Evolutionary conservation across 495 filamentous ascomycete species (phyloP).

Genomic region (Arthonia radiata): DNA sequence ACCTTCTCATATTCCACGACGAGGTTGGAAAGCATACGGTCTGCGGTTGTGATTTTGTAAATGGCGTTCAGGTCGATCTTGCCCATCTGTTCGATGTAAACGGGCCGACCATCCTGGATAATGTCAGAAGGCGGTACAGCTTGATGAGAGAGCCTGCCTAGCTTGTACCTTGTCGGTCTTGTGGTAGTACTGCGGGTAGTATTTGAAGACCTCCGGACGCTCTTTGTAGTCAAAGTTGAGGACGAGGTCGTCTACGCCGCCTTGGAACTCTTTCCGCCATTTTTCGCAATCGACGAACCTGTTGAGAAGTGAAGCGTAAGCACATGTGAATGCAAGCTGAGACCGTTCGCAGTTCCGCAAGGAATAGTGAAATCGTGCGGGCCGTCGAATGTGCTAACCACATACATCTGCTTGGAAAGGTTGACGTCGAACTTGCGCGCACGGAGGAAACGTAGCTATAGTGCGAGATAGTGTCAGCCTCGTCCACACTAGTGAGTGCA

Average conservation of each 20-base stretch:
- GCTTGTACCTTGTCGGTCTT: conserved; percentile 75
- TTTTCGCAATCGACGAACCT: conserved; percentile 84
- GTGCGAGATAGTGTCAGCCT: no score
- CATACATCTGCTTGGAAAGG: conserved; percentile 65
- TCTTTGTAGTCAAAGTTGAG: conserved; percentile 67
- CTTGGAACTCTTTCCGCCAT: conserved; percentile 64
- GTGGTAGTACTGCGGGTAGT: conserved; percentile 98
- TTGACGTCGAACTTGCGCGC: conserved; percentile 87
- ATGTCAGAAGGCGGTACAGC: conserved; percentile 1
- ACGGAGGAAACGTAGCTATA: conserved; percentile 64
- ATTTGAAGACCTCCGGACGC: conserved; percentile 68
- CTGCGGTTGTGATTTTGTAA: conserved; percentile 76
- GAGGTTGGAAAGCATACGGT: conserved; percentile 88
- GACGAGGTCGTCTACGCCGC: conserved; percentile 54
- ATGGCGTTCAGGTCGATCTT: conserved; percentile 75
- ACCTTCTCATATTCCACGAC: conserved; percentile 94
- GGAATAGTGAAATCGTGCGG: neutral
- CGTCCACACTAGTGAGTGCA: no score
- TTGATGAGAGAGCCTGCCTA: conserved; percentile 1
- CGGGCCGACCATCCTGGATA: conserved; percentile 73
- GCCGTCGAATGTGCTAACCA: conserved; percentile 2
- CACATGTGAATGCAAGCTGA: conserved; percentile 5
- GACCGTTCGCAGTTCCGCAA: neutral
- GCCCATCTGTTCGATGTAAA: conserved; percentile 92
- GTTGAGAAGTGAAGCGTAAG: conserved; percentile 2